Percentiles rank a stretch among this genome's conserved stretches.
phyloP scores from a whole-genome alignment of 768 basidiomycete species.

The Pleurotus sapidus region DNA sequence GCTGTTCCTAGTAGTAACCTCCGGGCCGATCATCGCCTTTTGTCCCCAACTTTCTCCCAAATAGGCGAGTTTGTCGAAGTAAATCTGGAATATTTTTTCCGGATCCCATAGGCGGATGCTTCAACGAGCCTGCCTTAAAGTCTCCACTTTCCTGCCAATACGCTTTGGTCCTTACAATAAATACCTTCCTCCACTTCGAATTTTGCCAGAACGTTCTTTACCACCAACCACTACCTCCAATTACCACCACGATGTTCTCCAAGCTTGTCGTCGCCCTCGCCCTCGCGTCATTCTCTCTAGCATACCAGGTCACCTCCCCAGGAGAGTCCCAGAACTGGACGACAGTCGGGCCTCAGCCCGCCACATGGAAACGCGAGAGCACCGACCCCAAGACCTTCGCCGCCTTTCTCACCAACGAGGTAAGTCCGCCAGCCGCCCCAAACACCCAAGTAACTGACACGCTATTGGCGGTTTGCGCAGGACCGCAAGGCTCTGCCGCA shows the following conservation, averaged over 20 bases:
- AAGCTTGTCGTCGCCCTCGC: slow-evolving; percentile 40
- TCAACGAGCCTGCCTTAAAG: neutral
- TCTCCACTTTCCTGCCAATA: slow-evolving; percentile 12
- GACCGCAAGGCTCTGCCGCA: slow-evolving; percentile 24
- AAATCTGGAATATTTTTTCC: no score
- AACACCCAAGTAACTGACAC: neutral
- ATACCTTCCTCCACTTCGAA: slow-evolving; percentile 11
- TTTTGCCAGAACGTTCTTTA: slow-evolving; percentile 9
- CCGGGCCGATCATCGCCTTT: no score
- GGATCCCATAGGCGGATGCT: no score
- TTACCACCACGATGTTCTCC: slow-evolving; percentile 5
- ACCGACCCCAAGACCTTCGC: slow-evolving; percentile 73
- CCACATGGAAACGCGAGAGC: slow-evolving; percentile 61
- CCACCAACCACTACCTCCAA: slow-evolving; percentile 9
- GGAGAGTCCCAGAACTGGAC: slow-evolving; percentile 50
- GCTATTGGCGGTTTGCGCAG: neutral
- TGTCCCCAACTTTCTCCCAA: no score
- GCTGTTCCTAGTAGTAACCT: no score
- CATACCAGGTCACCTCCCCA: slow-evolving; percentile 60
- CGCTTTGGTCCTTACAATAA: neutral
- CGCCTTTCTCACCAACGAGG: slow-evolving; percentile 63
- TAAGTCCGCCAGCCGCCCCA: slow-evolving; percentile 20
- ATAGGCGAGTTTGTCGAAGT: no score
- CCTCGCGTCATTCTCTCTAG: slow-evolving; percentile 52
- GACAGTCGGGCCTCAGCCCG: slow-evolving; percentile 44